Conservation (phyloP, 352 stramenopile species). For the Aphanomyces stellatus region DNA sequence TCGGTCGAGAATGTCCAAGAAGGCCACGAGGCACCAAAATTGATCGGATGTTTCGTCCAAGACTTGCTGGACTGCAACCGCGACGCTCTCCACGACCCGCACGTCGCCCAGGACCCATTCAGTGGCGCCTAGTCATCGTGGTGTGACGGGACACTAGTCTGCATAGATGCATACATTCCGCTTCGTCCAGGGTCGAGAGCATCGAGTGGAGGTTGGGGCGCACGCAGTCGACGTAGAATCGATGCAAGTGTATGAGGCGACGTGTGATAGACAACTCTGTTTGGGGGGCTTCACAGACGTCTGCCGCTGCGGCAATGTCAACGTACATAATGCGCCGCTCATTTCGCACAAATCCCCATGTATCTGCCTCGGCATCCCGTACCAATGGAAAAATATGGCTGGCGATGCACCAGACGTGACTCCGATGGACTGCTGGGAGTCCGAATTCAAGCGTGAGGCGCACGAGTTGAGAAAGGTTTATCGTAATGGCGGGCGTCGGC, state of each 20-base stretch:
- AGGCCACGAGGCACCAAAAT: constrained; percentile 62
- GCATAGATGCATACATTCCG: background rate
- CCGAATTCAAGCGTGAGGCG: constrained; percentile 72
- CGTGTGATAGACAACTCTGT: background rate
- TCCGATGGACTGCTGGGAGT: constrained; percentile 42
- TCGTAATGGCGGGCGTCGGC: background rate
- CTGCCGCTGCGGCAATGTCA: constrained; percentile 42
- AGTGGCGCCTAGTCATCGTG: background rate
- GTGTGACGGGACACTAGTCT: background rate
- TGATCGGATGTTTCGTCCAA: constrained; percentile 31
- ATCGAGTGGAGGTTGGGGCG: background rate
- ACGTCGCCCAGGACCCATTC: constrained; percentile 1
- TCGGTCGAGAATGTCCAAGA: constrained; percentile 52
- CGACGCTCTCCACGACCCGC: background rate
- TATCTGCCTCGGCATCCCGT: constrained; percentile 28
- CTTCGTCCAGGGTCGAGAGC: background rate
- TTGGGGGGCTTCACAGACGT: constrained; percentile 13
- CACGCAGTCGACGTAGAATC: constrained; percentile 1
- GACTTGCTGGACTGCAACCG: constrained; percentile 8
- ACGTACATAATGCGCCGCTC: constrained; percentile 57
- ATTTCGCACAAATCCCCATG: constrained; percentile 50
- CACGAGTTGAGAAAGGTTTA: constrained; percentile 58
- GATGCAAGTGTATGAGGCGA: background rate
- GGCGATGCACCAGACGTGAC: constrained; percentile 51
- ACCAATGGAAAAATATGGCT: constrained; percentile 35